Evolutionary conservation across 2,329 filamentous ascomycete species (phyloP).

Genomic region (Hypocrella siamensis): DNA sequence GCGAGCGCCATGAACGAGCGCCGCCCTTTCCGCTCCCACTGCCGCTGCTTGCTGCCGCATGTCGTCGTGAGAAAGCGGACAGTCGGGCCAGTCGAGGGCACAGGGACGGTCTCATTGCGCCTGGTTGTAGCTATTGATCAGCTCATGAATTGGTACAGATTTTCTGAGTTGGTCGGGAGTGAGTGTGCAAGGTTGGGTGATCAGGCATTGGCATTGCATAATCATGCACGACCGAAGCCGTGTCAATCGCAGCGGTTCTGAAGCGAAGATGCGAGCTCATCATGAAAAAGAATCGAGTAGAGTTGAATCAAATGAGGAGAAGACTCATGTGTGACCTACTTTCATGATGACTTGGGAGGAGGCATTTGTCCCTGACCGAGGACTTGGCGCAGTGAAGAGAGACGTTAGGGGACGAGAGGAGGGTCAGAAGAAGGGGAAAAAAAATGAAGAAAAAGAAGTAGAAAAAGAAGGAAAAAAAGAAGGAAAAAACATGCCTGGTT

Average conservation of each 20-base stretch:
- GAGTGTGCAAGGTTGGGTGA: constrained; percentile 3
- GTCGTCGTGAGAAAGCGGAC: constrained; percentile 6
- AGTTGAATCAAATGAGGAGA: not conserved
- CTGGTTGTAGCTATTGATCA: constrained; percentile 8
- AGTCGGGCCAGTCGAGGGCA: constrained; percentile 20
- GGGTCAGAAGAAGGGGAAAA: not conserved
- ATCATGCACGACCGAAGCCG: constrained; percentile 27
- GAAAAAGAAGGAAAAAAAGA: not conserved
- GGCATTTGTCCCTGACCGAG: constrained; percentile 1
- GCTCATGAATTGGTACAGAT: not conserved
- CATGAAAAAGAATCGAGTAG: constrained; percentile 12
- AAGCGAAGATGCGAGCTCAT: constrained; percentile 28
- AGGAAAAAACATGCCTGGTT: not conserved
- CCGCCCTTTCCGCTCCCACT: constrained; percentile 1
- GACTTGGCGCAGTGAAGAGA: constrained; percentile 1
- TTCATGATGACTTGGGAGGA: constrained; percentile 16
- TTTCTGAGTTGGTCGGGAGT: not conserved
- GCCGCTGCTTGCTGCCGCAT: constrained; percentile 2
- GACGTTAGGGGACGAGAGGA: not conserved
- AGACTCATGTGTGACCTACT: constrained; percentile 15
- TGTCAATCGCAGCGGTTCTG: constrained; percentile 36
- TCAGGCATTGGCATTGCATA: constrained; percentile 25
- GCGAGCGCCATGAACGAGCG: not conserved
- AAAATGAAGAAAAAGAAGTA: not conserved
- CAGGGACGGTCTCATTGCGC: constrained; percentile 20